Evolutionary conservation across 148 eudicot species (phyloP), one percentile per base, ranked within the genome.

Genomic region (Amaranthus palmeri): DNA sequence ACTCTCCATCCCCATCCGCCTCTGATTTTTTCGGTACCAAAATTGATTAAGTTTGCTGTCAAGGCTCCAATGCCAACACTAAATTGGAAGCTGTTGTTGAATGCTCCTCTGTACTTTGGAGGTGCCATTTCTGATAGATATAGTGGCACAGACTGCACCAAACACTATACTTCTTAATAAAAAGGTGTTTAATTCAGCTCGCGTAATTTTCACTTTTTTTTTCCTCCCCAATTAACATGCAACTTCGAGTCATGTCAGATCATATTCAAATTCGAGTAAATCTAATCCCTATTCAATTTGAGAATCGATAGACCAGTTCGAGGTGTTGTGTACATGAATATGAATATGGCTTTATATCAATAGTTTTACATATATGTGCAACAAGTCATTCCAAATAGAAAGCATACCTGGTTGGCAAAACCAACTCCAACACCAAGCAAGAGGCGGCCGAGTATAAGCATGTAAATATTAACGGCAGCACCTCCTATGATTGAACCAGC

Each of bases 111-210:
- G 72, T 73, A 79, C 53, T 61, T 75, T 3, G 86, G 59, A 3
- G 88, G 93, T 40, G 93, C 93, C 88, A 88, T 84, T 74, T 88
- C 93, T 59, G 93, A 86, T 42, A 88, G 79, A 51, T 88, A 88
- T 12, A 88, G 55, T 13, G 92, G 92, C 10, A 81, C 86, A 40
- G 92, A 70, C 92, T 88, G 80, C 74, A 76, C 10, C 58, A 12
- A 10, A 68, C 12, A 2, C 3, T 25, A 4, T 43, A n/a, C 4
- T 25, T 25, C 36, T 25, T 1, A 25, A 13, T n/a, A 4, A 61
- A 0, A 43, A 52, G 54, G 1, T 10, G 54, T 0, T 25, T 25
- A 1, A 25, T 25, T 25, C 36, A 25, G 36, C 36, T 25, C 36
- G 1, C 0, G 36, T 25, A 25, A 25, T 25, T 25, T 25, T 25